These are phyloP conservation scores for Calonectria hawksworthii DNA, from an alignment of 2,329 filamentous ascomycete genomes.

Conservation along the genomic window DNA sequence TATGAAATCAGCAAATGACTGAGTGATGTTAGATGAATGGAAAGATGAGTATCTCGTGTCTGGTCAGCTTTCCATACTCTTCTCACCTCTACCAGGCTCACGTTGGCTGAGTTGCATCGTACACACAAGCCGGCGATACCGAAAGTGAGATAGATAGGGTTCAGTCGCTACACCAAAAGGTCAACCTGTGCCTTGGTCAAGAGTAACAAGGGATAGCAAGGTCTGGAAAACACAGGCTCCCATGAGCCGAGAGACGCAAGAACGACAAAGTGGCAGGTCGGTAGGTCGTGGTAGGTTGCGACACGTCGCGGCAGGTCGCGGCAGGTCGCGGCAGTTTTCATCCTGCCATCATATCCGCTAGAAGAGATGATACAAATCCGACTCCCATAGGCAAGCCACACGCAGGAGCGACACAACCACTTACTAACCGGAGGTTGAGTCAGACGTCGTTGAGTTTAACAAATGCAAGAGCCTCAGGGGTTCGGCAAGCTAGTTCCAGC, in stretches of 20 bases:
- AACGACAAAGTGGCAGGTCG: background rate
- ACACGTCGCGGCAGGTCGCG: no score
- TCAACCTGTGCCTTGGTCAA: background rate
- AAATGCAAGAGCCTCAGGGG: slow-evolving; percentile 2
- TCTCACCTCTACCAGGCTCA: background rate
- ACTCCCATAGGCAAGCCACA: no score
- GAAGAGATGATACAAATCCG: background rate
- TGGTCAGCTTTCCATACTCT: background rate
- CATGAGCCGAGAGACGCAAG: background rate
- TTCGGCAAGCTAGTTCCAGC: background rate
- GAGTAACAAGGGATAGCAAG: background rate
- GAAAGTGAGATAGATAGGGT: background rate
- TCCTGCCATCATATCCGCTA: background rate
- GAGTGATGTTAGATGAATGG: background rate
- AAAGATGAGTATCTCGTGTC: background rate
- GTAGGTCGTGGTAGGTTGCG: no score
- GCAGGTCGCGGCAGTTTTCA: background rate
- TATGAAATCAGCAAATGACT: background rate
- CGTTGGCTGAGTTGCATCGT: background rate
- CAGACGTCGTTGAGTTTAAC: background rate
- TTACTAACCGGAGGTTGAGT: no score
- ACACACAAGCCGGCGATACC: background rate
- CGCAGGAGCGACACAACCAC: no score
- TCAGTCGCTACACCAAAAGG: background rate
- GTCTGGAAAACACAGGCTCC: background rate